Conservation (phyloP, 78 protist genomes). For the Salpingoeca rosetta region DNA sequence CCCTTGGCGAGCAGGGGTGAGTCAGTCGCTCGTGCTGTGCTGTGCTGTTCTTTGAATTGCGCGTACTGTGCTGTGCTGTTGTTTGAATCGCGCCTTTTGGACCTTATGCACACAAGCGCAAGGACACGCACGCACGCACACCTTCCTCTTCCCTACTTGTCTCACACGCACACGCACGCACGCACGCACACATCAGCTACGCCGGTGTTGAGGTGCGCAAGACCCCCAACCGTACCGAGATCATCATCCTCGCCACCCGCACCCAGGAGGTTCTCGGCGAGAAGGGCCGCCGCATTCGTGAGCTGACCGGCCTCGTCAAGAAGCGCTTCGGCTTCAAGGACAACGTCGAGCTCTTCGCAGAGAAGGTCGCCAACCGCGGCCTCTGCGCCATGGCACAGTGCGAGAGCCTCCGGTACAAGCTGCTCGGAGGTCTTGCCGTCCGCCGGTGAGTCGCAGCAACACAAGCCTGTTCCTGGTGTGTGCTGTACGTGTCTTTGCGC, state of each 20-base stretch:
- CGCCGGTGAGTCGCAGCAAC: constrained; percentile 34
- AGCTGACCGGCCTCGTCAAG: constrained; percentile 91
- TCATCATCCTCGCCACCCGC: constrained; percentile 98
- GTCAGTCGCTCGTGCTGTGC: not conserved
- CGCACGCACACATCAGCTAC: no score
- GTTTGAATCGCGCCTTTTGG: no score
- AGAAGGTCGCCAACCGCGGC: constrained; percentile 90
- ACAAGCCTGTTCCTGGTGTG: not conserved
- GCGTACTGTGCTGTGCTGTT: no score
- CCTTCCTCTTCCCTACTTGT: no score
- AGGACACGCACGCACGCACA: no score
- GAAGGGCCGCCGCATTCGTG: constrained; percentile 94
- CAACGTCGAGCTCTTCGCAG: constrained; percentile 86
- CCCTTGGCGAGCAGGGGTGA: constrained; percentile 90
- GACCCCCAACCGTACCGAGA: constrained; percentile 90
- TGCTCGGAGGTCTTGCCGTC: constrained; percentile 93
- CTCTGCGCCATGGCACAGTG: constrained; percentile 98
- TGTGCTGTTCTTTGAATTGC: not conserved
- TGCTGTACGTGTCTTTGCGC: not conserved
- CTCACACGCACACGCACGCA: no score
- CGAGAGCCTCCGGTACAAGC: constrained; percentile 94
- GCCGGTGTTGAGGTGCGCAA: constrained; percentile 93
- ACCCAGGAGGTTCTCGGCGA: constrained; percentile 88
- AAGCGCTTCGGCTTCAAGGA: constrained; percentile 95
- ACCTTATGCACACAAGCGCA: no score